Percentiles rank a stretch among this genome's conserved stretches.
phyloP scores from a whole-genome alignment of 139 green algal species.

The Monoraphidium neglectum region DNA sequence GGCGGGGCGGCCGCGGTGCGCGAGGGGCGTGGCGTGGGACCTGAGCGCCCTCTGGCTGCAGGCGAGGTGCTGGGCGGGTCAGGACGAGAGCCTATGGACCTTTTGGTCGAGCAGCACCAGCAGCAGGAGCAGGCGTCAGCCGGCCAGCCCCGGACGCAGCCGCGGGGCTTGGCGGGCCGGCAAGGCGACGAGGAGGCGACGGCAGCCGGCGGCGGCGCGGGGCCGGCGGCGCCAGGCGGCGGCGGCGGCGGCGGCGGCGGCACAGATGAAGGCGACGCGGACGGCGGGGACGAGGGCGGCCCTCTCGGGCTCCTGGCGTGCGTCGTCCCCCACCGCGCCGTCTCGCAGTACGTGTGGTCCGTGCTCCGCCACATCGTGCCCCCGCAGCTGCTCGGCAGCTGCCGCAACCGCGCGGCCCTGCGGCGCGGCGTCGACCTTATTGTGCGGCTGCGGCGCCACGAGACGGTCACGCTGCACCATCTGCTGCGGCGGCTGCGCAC shows the following conservation, averaged over 20 bases:
- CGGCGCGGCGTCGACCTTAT: conserved; percentile 37
- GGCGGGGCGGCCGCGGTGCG: too few relatives aligned
- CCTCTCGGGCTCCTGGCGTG: conserved; percentile 35
- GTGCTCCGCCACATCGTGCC: conserved; percentile 61
- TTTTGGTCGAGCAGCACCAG: too few relatives aligned
- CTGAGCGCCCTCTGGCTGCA: too few relatives aligned
- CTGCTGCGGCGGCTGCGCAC: conserved; percentile 51
- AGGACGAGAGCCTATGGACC: too few relatives aligned
- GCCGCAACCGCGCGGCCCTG: conserved; percentile 34
- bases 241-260: background rate
- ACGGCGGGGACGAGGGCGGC: background rate
- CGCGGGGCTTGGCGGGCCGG: too few relatives aligned
- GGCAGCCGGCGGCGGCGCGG: background rate
- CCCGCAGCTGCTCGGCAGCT: conserved; percentile 57
- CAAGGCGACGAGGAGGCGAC: background rate
- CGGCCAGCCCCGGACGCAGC: too few relatives aligned
- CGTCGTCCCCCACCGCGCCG: conserved; percentile 46
- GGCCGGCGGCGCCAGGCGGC: background rate
- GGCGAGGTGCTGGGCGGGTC: too few relatives aligned
- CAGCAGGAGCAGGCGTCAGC: too few relatives aligned
- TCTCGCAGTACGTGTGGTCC: conserved; percentile 73
- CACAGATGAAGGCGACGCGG: background rate
- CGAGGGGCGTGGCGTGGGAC: too few relatives aligned
- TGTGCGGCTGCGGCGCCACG: conserved; percentile 69
- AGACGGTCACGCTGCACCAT: conserved; percentile 68